Evolutionary conservation across 208 protist genomes (phyloP).

Genomic region (Acanthamoeba pearcei): DNA sequence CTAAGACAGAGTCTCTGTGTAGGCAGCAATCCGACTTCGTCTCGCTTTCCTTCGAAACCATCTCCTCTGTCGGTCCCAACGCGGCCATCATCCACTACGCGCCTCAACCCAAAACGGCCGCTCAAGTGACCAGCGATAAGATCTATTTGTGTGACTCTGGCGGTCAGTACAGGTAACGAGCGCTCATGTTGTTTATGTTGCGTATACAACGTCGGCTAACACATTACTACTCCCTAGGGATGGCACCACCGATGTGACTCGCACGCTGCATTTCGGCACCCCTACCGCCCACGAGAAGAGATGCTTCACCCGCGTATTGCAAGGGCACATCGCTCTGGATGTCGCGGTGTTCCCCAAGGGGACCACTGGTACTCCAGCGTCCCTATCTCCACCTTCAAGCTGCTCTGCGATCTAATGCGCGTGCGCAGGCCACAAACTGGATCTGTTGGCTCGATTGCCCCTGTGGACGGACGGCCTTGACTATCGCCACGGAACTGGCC

Average conservation of each 20-base stretch:
- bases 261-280: slow-evolving; percentile 95
- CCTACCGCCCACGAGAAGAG: slow-evolving; percentile 87
- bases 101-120: slow-evolving; percentile 88
- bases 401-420: background rate
- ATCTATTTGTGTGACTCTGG: slow-evolving; percentile 97
- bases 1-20: background rate
- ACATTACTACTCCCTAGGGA: slow-evolving; percentile 67
- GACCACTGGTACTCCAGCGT: slow-evolving; percentile 75
- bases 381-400: background rate
- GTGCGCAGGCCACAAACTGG: slow-evolving; percentile 89
- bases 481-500: slow-evolving; percentile 97
- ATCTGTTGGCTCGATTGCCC: slow-evolving; percentile 92
- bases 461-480: slow-evolving; percentile 96
- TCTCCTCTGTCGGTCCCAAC: slow-evolving; percentile 93
- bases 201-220: background rate
- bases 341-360: slow-evolving; percentile 92
- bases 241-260: slow-evolving; percentile 98
- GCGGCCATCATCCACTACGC: slow-evolving; percentile 97
- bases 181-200: background rate
- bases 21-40: slow-evolving; percentile 89
- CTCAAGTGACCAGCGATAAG: slow-evolving; percentile 85
- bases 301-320: slow-evolving; percentile 97
- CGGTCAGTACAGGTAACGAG: slow-evolving; percentile 90
- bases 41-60: slow-evolving; percentile 95
- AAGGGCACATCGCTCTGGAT: slow-evolving; percentile 95